phyloP scores from a whole-genome alignment of 2,329 filamentous ascomycete genomes.

The Nemania bipapillata region DNA sequence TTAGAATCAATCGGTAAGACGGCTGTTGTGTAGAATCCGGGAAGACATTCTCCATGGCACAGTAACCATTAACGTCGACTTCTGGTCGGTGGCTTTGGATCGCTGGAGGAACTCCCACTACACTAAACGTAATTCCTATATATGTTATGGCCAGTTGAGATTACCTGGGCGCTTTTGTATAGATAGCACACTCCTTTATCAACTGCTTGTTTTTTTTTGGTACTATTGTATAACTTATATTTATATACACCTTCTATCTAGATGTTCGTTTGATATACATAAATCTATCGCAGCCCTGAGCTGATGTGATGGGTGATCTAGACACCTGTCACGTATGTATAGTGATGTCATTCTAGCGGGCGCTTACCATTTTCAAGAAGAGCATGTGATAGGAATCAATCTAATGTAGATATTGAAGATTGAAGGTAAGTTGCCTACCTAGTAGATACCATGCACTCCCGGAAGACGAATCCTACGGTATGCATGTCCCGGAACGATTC shows the following conservation, averaged over 20 bases:
- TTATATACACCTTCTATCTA: background rate
- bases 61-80: too few species aligned
- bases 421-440: too few species aligned
- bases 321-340: too few species aligned
- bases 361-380: background rate
- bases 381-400: too few species aligned
- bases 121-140: too few species aligned
- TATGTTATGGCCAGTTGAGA: background rate
- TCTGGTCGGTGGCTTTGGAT: too few species aligned
- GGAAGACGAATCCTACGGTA: background rate
- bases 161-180: background rate
- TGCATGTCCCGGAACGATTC: too few species aligned
- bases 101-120: too few species aligned
- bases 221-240: background rate
- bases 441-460: too few species aligned
- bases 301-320: background rate
- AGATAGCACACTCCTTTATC: background rate
- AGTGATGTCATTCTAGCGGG: background rate
- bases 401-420: too few species aligned
- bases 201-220: background rate
- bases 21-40: too few species aligned
- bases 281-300: background rate
- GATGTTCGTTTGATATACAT: background rate
- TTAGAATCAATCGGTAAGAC: too few species aligned
- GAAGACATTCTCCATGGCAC: background rate